A percentile compares a stretch with the other conserved stretches of the same genome.
phyloP scores from a whole-genome alignment of 2,329 filamentous ascomycete genomes.

The Corynespora cassiicola region DNA sequence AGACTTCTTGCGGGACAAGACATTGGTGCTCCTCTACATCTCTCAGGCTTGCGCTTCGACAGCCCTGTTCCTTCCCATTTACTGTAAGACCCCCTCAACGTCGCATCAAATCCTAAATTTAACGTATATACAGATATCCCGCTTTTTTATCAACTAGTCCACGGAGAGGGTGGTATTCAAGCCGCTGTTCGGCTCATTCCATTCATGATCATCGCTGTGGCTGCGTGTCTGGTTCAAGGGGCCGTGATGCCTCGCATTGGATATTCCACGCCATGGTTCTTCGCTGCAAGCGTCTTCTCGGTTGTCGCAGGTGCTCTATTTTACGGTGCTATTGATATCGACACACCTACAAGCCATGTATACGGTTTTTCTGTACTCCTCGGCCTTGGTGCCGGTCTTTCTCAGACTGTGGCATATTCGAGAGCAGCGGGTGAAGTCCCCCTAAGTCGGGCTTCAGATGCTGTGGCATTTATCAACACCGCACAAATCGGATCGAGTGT shows the following conservation, averaged over 20 bases:
- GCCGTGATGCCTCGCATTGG: constrained; percentile 16
- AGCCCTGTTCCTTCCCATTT: constrained; percentile 46
- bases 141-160: constrained; percentile 34
- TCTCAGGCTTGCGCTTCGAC: constrained; percentile 19
- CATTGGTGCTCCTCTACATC: constrained; percentile 14
- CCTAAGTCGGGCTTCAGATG: constrained; percentile 15
- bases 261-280: constrained; percentile 29
- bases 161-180: constrained; percentile 19
- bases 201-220: constrained; percentile 23
- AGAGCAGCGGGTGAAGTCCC: constrained; percentile 16
- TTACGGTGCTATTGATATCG: constrained; percentile 27
- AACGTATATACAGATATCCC: too few species aligned
- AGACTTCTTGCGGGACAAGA: constrained; percentile 47
- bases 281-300: constrained; percentile 39
- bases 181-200: constrained; percentile 32
- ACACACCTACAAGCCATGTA: too few species aligned
- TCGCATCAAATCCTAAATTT: too few species aligned
- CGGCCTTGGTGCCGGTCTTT: constrained; percentile 22
- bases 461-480: constrained; percentile 25
- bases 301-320: constrained; percentile 44
- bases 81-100: too few species aligned
- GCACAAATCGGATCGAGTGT: constrained; percentile 30
- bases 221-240: constrained; percentile 24
- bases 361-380: constrained; percentile 30
- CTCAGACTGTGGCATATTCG: constrained; percentile 23